Base-by-base conservation (phyloP, 768 basidiomycete species). In the Dioszegia aurantiaca region DNA sequence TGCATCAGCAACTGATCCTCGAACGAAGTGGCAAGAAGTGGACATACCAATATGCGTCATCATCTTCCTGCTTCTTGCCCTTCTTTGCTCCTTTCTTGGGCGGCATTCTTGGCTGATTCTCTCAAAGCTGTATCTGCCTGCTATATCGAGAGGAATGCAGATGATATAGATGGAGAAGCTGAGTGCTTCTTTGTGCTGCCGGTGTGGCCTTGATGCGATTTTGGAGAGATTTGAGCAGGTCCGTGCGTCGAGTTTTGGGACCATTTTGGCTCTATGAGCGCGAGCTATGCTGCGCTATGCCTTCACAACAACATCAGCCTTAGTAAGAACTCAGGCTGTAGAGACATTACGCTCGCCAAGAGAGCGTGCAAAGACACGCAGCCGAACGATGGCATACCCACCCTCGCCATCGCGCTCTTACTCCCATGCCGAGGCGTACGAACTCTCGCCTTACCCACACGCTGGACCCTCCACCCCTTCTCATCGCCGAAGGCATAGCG, bases 21-120 rank as follows among this genome's bases (percentile, higher is more conserved):
- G 3, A 11, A 44, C 43, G 27, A 55, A 37, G 62, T 43, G 33
- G 41, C 40, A 51, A 56, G 53, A n/a, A n/a, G n/a, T n/a, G n/a
- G 52, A 64, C 80, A 31, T 47, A 89, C 90, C 90, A 94, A 79
- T 83, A 88, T 37, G 83, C 85, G 12, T 69, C 70, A 68, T 90
- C 89, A 63, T 93, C 90, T 65, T 87, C 85, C 42, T 80, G 87
- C 80, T 91, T 91, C 28, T 82, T 84, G 70, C 91, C 93, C 81
- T 93, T 94, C 63, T 87, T 90, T 41, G 64, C 76, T 73, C 90
- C 90, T 73, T 81, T 82, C 74, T 86, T 86, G 27, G 85, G 85
- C 30, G 85, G 80, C 83, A 84, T 84, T 16, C 33, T 58, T 12
- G 46, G 5, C 37, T 17, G 39, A 19, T 53, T 17, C 17, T 14